Evolutionary conservation across 2,329 filamentous ascomycete genomes (phyloP), one percentile per base, ranked within the genome.

Genomic region (Teratosphaeria gauchensis): DNA sequence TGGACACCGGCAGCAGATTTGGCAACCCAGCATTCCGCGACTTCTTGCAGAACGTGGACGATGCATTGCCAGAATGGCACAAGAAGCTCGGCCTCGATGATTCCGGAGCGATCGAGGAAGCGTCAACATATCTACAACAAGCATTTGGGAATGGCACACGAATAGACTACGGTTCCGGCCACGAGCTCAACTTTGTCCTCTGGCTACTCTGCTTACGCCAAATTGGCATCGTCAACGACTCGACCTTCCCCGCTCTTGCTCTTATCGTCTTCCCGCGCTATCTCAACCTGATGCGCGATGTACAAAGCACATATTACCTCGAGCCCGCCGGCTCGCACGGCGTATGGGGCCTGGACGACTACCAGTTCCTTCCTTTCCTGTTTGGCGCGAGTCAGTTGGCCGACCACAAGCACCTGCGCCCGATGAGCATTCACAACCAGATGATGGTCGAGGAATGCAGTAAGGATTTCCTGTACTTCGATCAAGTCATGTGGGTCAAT

Each of bases 151-250:
- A 95, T 71, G 83, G 86, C 52, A 83, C 83, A 56, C 84, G 92
- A 48, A 94, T 99, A 68, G 94, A 99, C 76, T 99, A 99, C 73
- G 94, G 94, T 55, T 96, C 91, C 0, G 94, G 94, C 2, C 94
- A 99, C 73, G 94, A 99, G 76, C 82, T 99, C 62, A 97, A 99
- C 78, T 97, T 99, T 75, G 81, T 92, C 73, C 87, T 96, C 71
- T 99, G 92, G 92, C 82, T 97, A 38, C 82, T 99, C n/a, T 96
- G 90, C 70, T 84, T 99, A 0, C 90, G 94, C 72, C 88, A 92
- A 69, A 80, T 96, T 16, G 78, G 79, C 11, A 73, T 90, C 21
- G 72, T 97, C 38, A 76, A 81, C 0, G 72, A 74, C 4, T 66
- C 79, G 11, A 88, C 92, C 65, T 95, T 96, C 74, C 83, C 83